Percentiles rank a stretch among this genome's conserved stretches.
Conservation (phyloP, 768 basidiomycete genomes). For the Mycena maculata region DNA sequence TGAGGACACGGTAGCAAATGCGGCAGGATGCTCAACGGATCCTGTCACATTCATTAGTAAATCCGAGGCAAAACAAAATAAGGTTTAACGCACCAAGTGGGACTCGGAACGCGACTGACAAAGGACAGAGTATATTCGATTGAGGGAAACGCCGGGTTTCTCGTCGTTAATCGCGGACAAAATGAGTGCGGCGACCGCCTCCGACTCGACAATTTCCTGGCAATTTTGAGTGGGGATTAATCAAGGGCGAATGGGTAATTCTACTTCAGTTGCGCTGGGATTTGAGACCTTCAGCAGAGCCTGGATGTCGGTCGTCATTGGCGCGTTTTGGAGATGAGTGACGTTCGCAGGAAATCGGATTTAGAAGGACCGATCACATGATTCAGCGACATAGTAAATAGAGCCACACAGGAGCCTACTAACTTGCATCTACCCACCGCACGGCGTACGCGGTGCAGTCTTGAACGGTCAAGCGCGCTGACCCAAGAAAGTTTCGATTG, state of each 20-base stretch:
- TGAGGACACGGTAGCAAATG: slow-evolving; percentile 52
- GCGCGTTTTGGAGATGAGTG: no score
- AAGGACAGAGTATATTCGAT: slow-evolving; percentile 47
- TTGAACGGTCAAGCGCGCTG: not conserved
- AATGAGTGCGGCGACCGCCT: slow-evolving; percentile 47
- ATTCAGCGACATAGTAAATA: not conserved
- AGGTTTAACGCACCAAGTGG: slow-evolving; percentile 35
- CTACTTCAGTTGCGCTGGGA: not conserved
- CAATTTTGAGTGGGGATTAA: not conserved
- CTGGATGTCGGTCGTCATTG: not conserved
- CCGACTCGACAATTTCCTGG: slow-evolving; percentile 20
- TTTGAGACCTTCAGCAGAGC: slow-evolving; percentile 7
- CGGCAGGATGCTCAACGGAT: slow-evolving; percentile 58
- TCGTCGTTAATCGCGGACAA: slow-evolving; percentile 50
- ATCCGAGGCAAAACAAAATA: not conserved
- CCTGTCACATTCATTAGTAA: slow-evolving; percentile 43
- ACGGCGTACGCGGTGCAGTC: not conserved
- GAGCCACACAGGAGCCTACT: not conserved
- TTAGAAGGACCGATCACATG: not conserved
- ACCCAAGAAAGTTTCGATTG: no score
- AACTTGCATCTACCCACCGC: not conserved
- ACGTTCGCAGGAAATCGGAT: not conserved
- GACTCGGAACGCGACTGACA: slow-evolving; percentile 38
- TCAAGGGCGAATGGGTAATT: not conserved
- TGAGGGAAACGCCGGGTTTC: slow-evolving; percentile 41